A percentile compares a stretch with the other conserved stretches of the same genome.
phyloP scores from a whole-genome alignment of 176 grass and related monocot species.

The Tillandsia fasciculata region DNA sequence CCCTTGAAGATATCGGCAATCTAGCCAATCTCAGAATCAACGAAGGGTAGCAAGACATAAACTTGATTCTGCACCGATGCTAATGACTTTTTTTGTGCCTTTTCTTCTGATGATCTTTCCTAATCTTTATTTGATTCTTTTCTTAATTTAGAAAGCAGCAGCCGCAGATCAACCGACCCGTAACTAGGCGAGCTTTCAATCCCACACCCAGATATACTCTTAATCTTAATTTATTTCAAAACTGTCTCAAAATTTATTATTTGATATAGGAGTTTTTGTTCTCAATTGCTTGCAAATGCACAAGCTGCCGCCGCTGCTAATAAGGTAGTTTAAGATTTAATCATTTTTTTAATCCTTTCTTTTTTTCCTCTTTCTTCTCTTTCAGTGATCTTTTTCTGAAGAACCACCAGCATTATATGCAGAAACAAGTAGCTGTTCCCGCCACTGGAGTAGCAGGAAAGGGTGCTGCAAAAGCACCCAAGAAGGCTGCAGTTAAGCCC shows the following conservation, averaged over 20 bases:
- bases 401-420: no score
- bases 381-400: no score
- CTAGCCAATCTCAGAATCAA: background rate
- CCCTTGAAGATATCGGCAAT: constrained; percentile 22
- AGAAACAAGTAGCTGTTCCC: no score
- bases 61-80: background rate
- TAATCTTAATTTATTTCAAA: background rate
- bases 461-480: no score
- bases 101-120: background rate
- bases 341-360: background rate
- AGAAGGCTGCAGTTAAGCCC: no score
- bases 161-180: constrained; percentile 14
- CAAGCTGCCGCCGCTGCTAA: constrained; percentile 5
- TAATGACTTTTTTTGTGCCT: background rate
- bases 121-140: background rate
- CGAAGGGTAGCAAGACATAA: constrained; percentile 3
- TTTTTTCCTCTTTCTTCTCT: no score
- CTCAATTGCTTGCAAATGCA: constrained; percentile 20
- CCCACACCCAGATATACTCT: background rate
- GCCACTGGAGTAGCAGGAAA: no score
- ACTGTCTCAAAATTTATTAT: no score
- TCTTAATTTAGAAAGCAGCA: background rate
- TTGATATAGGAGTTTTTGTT: constrained; percentile 12
- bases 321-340: background rate
- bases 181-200: constrained; percentile 6